Base-by-base conservation (phyloP, 2,329 filamentous ascomycete genomes). In the Chaetothyriales sp. region DNA sequence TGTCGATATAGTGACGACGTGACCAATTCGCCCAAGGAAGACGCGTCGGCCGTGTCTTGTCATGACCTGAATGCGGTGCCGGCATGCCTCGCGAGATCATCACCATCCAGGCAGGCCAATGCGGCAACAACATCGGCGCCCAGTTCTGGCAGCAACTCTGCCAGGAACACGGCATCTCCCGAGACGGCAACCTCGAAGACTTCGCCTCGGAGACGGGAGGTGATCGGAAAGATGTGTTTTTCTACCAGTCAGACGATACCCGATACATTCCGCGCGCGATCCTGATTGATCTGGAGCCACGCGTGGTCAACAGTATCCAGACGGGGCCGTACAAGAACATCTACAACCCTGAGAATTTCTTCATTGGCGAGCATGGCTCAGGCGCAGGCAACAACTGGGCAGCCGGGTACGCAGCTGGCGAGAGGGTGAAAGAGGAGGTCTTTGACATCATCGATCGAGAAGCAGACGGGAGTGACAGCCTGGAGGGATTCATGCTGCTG, bases 381-480 rank as follows among this genome's bases (percentile, higher is more conserved):
- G 92, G 92, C 45, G 92, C 92, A 5, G 92, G 88, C 45, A 98
- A 98, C 69, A 98, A 96, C 68, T 98, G 92, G 92, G 92, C 89
- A 54, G 85, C 92, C 63, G 92, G 92, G 46, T 98, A 98, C 69
- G 82, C 92, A 59, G 89, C 86, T 49, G 92, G 89, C 59, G 89
- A 95, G 66, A 75, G 77, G 44, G 87, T 98, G 18, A 87, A 90
- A 61, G 92, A 98, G 67, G 92, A 98, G 66, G 87, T 98, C 51
- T 86, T 98, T 76, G 93, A 98, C 66, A 98, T 98, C 88, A 95
- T 98, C 63, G 92, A 98, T 65, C 84, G 92, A 54, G 92, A 98
- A 67, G 92, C 93, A 15, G 92, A 98, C 68, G 93, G 93, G 28
- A 96, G 90, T 65, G 92, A 98, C 68, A 95, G 89, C 49, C 76